Conservation (phyloP, 441 rosid species). For the Isatis lusitanica region DNA sequence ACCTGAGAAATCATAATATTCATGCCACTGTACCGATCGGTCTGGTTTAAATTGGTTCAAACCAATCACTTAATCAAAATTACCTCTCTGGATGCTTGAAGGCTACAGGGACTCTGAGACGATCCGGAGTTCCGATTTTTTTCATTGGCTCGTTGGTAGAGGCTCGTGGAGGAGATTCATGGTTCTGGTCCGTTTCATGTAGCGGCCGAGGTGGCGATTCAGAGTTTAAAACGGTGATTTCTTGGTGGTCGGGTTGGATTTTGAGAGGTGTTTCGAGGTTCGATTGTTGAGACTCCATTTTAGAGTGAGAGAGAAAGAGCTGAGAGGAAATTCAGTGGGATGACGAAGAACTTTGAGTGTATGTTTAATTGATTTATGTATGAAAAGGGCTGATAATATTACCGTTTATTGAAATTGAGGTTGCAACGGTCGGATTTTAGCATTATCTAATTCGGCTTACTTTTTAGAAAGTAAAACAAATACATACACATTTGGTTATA, state of each 20-base stretch:
- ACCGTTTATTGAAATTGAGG: conserved; percentile 9
- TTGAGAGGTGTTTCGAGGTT: conserved; percentile 34
- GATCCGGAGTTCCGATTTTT: conserved; percentile 60
- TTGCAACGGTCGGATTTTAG: conserved; percentile 36
- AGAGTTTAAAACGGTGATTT: conserved; percentile 21
- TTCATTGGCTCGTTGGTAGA: conserved; percentile 45
- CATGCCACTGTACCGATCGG: background rate
- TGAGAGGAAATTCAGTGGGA: background rate
- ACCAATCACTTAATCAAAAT: background rate
- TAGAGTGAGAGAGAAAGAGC: background rate
- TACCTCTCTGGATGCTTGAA: conserved; percentile 78
- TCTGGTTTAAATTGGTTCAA: background rate
- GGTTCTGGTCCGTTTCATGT: conserved; percentile 8
- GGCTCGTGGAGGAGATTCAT: conserved; percentile 33
- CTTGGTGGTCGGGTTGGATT: conserved; percentile 26
- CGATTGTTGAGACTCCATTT: conserved; percentile 46
- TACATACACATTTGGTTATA: background rate
- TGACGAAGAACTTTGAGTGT: background rate
- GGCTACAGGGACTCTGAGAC: conserved; percentile 69
- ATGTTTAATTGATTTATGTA: background rate
- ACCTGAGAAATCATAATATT: conserved; percentile 38
- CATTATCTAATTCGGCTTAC: background rate
- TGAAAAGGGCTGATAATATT: background rate
- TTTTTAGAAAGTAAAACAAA: no score
- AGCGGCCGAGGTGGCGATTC: conserved; percentile 39